Percentiles rank a stretch among this genome's conserved stretches.
Conservation (phyloP, 129 eudicot genomes). For the Pseudognaphalium luteoalbum region DNA sequence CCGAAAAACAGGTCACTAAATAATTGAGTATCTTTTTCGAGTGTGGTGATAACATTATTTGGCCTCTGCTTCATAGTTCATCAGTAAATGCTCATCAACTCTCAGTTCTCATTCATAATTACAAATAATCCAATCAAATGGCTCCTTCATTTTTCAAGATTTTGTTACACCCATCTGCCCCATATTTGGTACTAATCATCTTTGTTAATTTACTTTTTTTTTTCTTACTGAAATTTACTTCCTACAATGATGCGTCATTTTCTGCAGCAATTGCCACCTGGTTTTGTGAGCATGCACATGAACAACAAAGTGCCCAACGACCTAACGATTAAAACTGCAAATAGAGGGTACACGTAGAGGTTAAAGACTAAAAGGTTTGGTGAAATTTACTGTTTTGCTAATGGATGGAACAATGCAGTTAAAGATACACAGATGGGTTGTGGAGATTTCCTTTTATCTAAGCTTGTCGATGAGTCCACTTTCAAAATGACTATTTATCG, state of each 20-base stretch:
- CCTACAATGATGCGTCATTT: background rate
- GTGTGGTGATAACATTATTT: no score
- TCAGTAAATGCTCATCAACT: no score
- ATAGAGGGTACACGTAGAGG: slow-evolving; percentile 16
- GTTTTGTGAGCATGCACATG: slow-evolving; percentile 11
- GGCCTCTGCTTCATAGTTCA: no score
- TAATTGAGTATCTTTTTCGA: no score
- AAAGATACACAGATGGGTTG: slow-evolving; percentile 18
- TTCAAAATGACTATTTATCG: no score
- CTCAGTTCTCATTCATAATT: no score
- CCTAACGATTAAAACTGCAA: slow-evolving; percentile 3
- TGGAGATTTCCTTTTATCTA: slow-evolving; percentile 20
- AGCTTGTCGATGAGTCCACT: no score
- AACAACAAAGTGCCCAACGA: slow-evolving; percentile 14
- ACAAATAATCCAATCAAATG: background rate
- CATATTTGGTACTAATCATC: slow-evolving; percentile 20
- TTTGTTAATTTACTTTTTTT: background rate
- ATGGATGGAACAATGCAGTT: slow-evolving; percentile 29
- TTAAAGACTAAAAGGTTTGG: slow-evolving; percentile 4
- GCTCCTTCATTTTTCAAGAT: slow-evolving; percentile 29
- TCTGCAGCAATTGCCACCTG: slow-evolving; percentile 29
- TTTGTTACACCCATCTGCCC: slow-evolving; percentile 20
- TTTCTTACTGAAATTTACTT: background rate
- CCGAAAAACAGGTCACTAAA: no score
- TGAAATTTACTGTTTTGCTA: slow-evolving; percentile 1